A percentile compares a stretch with the other conserved stretches of the same genome.
Evolutionary conservation across 768 basidiomycete species (phyloP).

Genomic region (Suillus hirtellus): DNA sequence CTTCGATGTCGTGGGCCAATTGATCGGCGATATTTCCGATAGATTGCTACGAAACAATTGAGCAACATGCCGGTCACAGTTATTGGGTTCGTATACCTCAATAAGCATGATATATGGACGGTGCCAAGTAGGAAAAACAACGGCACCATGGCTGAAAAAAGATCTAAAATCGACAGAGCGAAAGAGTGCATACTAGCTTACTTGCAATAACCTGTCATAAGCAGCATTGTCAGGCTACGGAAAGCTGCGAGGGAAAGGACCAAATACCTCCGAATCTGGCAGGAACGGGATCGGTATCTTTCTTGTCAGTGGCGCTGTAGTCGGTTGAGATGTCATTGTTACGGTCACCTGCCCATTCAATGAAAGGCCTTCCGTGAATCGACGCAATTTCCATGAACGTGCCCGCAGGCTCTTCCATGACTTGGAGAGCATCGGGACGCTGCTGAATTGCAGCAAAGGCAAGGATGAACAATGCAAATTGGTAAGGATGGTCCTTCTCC

Average conservation of each 20-base stretch:
- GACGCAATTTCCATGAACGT: conserved; percentile 24
- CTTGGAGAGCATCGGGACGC: conserved; percentile 7
- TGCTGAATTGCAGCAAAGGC: conserved; percentile 20
- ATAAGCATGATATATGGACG: conserved; percentile 29
- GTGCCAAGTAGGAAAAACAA: conserved; percentile 28
- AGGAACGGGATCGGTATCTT: conserved; percentile 26
- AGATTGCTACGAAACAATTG: conserved; percentile 19
- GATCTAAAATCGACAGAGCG: background rate
- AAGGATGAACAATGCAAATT: conserved; percentile 30
- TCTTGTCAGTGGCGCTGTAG: conserved; percentile 22
- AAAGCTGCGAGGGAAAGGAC: background rate
- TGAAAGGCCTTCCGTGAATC: conserved; percentile 28
- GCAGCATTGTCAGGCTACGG: background rate
- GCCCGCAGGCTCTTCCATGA: conserved; percentile 8
- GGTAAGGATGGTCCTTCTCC: conserved; percentile 20
- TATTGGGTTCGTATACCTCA: conserved; percentile 17
- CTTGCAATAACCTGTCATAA: conserved; percentile 26
- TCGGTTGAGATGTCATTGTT: conserved; percentile 18
- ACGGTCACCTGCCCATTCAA: conserved; percentile 25
- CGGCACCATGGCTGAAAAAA: conserved; percentile 19
- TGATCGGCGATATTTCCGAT: conserved; percentile 27
- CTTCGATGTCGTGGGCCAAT: conserved; percentile 27
- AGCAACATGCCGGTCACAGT: background rate
- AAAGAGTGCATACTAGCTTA: conserved; percentile 12
- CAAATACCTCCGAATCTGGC: conserved; percentile 29